These are phyloP conservation scores for Triangularia setosa DNA, from an alignment of 2,329 filamentous ascomycete genomes.

Conservation along the genomic window DNA sequence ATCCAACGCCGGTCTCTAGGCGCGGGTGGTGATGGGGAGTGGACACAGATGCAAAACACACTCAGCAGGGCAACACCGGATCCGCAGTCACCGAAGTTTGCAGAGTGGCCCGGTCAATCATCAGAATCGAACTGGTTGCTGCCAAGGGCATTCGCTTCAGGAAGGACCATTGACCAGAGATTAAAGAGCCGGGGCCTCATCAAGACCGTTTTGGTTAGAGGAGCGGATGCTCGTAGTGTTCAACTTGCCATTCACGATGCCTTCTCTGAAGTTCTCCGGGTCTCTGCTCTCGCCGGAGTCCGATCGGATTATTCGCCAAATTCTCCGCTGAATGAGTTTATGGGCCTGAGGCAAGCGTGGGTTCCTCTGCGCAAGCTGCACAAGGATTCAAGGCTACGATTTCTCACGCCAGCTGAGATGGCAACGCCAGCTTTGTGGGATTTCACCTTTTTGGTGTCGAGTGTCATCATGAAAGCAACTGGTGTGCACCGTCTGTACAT, in stretches of 20 bases:
- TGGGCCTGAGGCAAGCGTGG: conserved; percentile 64
- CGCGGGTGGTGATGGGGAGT: conserved; percentile 41
- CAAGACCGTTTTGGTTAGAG: conserved; percentile 57
- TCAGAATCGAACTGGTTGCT: conserved; percentile 58
- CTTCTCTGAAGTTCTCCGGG: conserved; percentile 55
- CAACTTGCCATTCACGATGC: conserved; percentile 58
- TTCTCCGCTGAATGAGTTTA: conserved; percentile 41
- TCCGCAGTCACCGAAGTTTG: conserved; percentile 45
- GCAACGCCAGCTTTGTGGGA: conserved; percentile 69
- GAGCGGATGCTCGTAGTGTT: conserved; percentile 64
- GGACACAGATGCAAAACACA: conserved; percentile 52
- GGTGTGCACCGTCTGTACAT: conserved; percentile 65
- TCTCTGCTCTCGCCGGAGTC: conserved; percentile 33
- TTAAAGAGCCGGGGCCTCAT: conserved; percentile 72
- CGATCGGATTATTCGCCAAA: conserved; percentile 26
- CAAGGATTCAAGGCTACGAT: conserved; percentile 68
- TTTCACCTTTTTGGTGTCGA: conserved; percentile 64
- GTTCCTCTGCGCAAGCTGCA: conserved; percentile 74
- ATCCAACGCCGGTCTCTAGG: conserved; percentile 34
- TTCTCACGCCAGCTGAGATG: conserved; percentile 69
- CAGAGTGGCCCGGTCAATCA: conserved; percentile 45
- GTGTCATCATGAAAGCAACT: conserved; percentile 68
- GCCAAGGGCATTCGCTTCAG: conserved; percentile 63
- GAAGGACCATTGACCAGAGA: conserved; percentile 62
- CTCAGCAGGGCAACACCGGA: conserved; percentile 42